Percentiles rank a stretch among this genome's conserved stretches.
Conservation (phyloP, 768 basidiomycete genomes). For the Steccherinum ochraceum region DNA sequence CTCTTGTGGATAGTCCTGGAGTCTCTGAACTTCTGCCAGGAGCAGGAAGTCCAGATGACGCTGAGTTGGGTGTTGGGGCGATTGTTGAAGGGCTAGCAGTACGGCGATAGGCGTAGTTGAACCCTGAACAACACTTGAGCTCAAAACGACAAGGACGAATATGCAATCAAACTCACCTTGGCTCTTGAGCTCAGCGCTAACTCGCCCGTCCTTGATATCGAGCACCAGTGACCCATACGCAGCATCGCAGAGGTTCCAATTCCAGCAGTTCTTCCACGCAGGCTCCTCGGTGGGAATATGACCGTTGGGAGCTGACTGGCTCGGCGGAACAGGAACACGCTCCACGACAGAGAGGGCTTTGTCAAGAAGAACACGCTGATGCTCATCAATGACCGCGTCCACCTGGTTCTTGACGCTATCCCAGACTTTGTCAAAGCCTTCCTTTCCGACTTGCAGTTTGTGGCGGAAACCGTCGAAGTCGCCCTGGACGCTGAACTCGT, state of each 20-base stretch:
- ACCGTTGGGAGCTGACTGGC: conserved; percentile 35
- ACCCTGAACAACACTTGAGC: conserved; percentile 63
- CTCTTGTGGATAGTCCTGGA: conserved; percentile 22
- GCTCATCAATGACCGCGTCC: conserved; percentile 84
- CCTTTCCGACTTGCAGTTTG: conserved; percentile 75
- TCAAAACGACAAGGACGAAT: background rate
- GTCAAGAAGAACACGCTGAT: conserved; percentile 81
- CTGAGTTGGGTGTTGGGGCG: conserved; percentile 53
- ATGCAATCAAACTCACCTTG: conserved; percentile 84
- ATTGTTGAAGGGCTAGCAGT: conserved; percentile 49
- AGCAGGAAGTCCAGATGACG: conserved; percentile 34
- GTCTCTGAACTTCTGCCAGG: conserved; percentile 23
- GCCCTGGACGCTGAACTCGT: conserved; percentile 90
- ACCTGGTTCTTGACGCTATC: conserved; percentile 90
- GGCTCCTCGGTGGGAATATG: conserved; percentile 71
- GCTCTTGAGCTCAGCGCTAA: conserved; percentile 88
- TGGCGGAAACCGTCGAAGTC: conserved; percentile 84
- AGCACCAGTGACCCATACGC: conserved; percentile 85
- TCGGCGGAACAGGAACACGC: conserved; percentile 58
- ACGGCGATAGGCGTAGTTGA: conserved; percentile 93
- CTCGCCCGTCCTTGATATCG: conserved; percentile 86
- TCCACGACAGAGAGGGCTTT: conserved; percentile 85
- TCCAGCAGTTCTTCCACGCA: conserved; percentile 99
- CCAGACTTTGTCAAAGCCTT: conserved; percentile 88
- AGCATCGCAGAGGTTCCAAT: conserved; percentile 97